Base-by-base conservation (phyloP, 2,329 filamentous ascomycete species). In the Fusarium mexicanum region DNA sequence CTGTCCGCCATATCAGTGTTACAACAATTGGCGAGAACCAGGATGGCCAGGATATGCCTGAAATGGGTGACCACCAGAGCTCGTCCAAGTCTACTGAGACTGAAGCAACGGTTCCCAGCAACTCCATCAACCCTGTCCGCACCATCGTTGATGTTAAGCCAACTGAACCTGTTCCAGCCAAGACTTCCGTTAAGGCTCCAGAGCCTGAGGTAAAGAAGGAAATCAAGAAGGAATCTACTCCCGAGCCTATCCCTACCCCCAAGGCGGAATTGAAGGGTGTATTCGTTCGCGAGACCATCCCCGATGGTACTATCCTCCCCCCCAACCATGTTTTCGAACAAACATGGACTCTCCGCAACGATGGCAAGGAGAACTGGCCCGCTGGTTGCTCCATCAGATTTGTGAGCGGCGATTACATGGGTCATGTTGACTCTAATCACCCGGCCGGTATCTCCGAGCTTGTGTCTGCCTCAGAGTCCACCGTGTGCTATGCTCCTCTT, bases 331-430 rank as follows among this genome's bases (percentile, higher is more conserved):
- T 92, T 38, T 98, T 99, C 80, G 90, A 93, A 77, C 95, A 99
- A 83, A 94, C 93, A 5, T 99, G 96, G 96, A 92, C 93, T 61
- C 88, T 99, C 46, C 92, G 91, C 79, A 99, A 99, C 81, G 91
- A 92, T 26, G 96, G 96, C 35, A 90, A 90, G 17, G 85, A 87
- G 57, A 83, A 91, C 18, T 99, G 96, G 96, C 96, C 96, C 43
- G 90, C 91, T 63, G 96, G 95, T 71, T 97, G 94, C 86, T 93
- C 92, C 64, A 93, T 98, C 77, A 94, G 93, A 83, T 98, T 95
- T 79, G 93, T 97, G 67, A 95, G 96, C 66, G 96, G 96, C 58
- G 96, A 98, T 82, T 95, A 96, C 84, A 98, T 99, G 96, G 94
- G 97, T 77, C 93, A 95, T 76, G 89, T 98, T 62, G 94, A 98